Conservation (phyloP, 2,329 filamentous ascomycete species). For the Epichloe sylvatica region DNA sequence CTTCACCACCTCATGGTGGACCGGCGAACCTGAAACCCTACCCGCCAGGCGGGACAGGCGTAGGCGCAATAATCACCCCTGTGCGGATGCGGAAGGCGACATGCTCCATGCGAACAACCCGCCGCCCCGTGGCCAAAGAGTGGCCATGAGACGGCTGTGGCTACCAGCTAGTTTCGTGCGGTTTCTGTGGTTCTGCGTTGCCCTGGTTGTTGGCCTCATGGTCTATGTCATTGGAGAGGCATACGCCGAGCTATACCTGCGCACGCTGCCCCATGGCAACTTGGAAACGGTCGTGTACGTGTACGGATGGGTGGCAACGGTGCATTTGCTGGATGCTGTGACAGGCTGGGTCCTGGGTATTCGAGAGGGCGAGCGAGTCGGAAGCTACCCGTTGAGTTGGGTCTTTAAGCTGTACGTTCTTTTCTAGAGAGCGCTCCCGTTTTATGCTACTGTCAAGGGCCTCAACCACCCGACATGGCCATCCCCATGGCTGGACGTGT, state of each 20-base stretch:
- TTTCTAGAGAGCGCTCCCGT: neutral
- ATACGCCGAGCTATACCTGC: slow-evolving; percentile 54
- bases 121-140: slow-evolving; percentile 16
- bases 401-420: slow-evolving; percentile 51
- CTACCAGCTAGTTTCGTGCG: slow-evolving; percentile 53
- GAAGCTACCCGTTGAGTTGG: slow-evolving; percentile 57
- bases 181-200: slow-evolving; percentile 56
- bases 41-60: slow-evolving; percentile 24
- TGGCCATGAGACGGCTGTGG: slow-evolving; percentile 38
- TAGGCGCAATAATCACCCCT: slow-evolving; percentile 13
- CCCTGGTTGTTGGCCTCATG: slow-evolving; percentile 46
- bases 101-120: slow-evolving; percentile 12
- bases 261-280: slow-evolving; percentile 51
- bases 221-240: slow-evolving; percentile 56
- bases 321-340: slow-evolving; percentile 49
- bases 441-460: neutral
- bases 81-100: slow-evolving; percentile 26
- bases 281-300: slow-evolving; percentile 56
- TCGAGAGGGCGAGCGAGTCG: slow-evolving; percentile 51
- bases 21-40: slow-evolving; percentile 38
- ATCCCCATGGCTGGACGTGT: neutral
- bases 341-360: slow-evolving; percentile 55
- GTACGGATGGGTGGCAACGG: slow-evolving; percentile 55
- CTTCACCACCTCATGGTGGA: slow-evolving; percentile 54
- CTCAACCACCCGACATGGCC: neutral